Conservation (phyloP, 495 filamentous ascomycete species). For the Talaromyces stipitatus region DNA sequence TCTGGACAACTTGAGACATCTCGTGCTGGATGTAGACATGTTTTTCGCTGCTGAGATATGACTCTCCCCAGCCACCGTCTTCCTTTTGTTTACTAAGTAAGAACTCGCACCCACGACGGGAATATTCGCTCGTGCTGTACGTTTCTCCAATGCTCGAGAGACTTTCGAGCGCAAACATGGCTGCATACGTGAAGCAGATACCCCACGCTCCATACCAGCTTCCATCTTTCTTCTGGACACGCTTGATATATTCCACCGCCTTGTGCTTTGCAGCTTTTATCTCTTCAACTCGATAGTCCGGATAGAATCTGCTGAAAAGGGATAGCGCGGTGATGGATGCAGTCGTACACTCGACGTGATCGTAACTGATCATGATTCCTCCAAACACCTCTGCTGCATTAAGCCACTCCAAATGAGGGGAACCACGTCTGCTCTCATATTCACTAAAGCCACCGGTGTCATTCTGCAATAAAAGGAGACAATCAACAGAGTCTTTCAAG, state of each 20-base stretch:
- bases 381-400: constrained; percentile 98
- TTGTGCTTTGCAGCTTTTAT: constrained; percentile 62
- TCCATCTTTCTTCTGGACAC: constrained; percentile 70
- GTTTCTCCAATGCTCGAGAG: constrained; percentile 74
- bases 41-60: constrained; percentile 64
- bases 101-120: constrained; percentile 76
- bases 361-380: constrained; percentile 95
- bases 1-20: constrained; percentile 79
- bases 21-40: constrained; percentile 57
- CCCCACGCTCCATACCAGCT: constrained; percentile 97
- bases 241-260: constrained; percentile 75
- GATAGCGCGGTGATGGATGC: constrained; percentile 86
- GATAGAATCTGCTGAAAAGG: constrained; percentile 73
- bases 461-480: constrained; percentile 88
- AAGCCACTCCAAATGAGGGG: constrained; percentile 68
- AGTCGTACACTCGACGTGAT: constrained; percentile 96
- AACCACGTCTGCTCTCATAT: constrained; percentile 77
- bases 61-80: constrained; percentile 97
- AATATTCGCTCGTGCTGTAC: constrained; percentile 61
- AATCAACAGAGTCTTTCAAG: constrained; percentile 81
- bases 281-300: constrained; percentile 67
- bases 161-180: constrained; percentile 89
- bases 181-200: constrained; percentile 94
- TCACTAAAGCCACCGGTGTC: constrained; percentile 79
- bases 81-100: constrained; percentile 71